A percentile compares a stretch with the other conserved stretches of the same genome.
Evolutionary conservation across 1,284 basidiomycete species (phyloP).

Genomic region (Apiotrichum sp.): DNA sequence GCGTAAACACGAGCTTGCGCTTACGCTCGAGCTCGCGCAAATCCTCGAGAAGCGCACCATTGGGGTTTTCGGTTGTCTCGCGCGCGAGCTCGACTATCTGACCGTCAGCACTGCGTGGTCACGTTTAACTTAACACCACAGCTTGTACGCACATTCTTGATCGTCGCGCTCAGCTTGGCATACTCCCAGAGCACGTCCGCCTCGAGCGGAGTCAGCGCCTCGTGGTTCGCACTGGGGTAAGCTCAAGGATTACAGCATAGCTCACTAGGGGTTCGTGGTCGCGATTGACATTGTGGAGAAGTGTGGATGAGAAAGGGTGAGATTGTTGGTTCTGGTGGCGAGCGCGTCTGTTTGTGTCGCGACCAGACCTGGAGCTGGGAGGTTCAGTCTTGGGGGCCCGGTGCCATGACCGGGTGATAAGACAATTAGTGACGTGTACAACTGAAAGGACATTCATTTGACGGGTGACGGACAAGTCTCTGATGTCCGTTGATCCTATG

Average conservation of each 20-base stretch:
- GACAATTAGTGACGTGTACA: too few species aligned
- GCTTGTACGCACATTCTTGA: conserved; percentile 56
- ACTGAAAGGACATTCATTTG: too few species aligned
- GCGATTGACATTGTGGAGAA: neutral
- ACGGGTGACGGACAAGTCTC: too few species aligned
- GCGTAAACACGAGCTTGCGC: conserved; percentile 85
- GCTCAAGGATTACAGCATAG: neutral
- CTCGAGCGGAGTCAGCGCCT: conserved; percentile 58
- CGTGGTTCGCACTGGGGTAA: conserved; percentile 47
- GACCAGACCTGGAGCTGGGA: too few species aligned
- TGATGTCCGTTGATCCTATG: too few species aligned
- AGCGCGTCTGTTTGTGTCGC: too few species aligned
- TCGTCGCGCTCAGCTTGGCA: conserved; percentile 62
- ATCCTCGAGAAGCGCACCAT: conserved; percentile 66
- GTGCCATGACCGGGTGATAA: too few species aligned
- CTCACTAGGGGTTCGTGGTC: conserved; percentile 12
- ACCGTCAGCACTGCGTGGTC: neutral
- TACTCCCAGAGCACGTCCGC: conserved; percentile 73
- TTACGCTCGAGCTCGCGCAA: conserved; percentile 82
- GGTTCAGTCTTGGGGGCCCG: too few species aligned
- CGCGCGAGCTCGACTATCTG: conserved; percentile 47
- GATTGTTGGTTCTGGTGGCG: too few species aligned
- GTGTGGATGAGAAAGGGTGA: too few species aligned
- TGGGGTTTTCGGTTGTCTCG: conserved; percentile 57
- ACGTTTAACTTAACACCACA: neutral